Evolutionary conservation across 2,329 filamentous ascomycete genomes (phyloP).

Genomic region (Nectriaceae sp.): DNA sequence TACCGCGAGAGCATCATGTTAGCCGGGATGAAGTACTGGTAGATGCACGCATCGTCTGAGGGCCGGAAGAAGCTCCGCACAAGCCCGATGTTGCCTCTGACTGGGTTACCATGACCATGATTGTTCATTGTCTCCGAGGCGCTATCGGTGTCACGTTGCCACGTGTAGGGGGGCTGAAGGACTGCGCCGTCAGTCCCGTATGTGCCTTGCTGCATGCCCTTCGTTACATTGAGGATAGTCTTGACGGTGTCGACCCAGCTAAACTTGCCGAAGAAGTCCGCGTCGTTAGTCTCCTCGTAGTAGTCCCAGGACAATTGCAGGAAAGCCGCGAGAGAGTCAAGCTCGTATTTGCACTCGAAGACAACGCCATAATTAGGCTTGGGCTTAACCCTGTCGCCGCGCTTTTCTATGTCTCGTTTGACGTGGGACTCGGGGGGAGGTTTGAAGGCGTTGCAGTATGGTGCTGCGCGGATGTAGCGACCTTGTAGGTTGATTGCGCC

Average conservation of each 20-base stretch:
- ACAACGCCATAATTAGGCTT: slow-evolving; percentile 68
- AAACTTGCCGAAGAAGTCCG: slow-evolving; percentile 69
- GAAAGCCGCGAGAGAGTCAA: slow-evolving; percentile 88
- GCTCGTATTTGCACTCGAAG: slow-evolving; percentile 96
- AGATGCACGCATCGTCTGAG: slow-evolving; percentile 83
- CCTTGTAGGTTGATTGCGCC: slow-evolving; percentile 78
- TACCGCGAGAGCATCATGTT: slow-evolving; percentile 82
- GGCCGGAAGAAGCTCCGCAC: slow-evolving; percentile 88
- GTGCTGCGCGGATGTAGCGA: slow-evolving; percentile 67
- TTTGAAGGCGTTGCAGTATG: slow-evolving; percentile 95
- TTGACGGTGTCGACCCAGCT: slow-evolving; percentile 75
- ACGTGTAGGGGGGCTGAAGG: slow-evolving; percentile 67
- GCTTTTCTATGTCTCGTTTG: slow-evolving; percentile 13
- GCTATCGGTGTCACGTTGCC: slow-evolving; percentile 69
- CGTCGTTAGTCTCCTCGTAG: slow-evolving; percentile 71
- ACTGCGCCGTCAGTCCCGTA: slow-evolving; percentile 64
- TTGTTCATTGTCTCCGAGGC: slow-evolving; percentile 83
- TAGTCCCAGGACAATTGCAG: slow-evolving; percentile 81
- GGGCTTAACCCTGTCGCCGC: slow-evolving; percentile 65
- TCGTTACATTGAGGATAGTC: slow-evolving; percentile 67
- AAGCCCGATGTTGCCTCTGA: slow-evolving; percentile 77
- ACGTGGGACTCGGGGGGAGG: slow-evolving; percentile 70
- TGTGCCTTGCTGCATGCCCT: slow-evolving; percentile 72
- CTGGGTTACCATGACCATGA: slow-evolving; percentile 75
- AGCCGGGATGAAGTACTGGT: slow-evolving; percentile 84